Evolutionary conservation across 2,329 filamentous ascomycete species (phyloP).

Genomic region (Atkinsonella texensis): DNA sequence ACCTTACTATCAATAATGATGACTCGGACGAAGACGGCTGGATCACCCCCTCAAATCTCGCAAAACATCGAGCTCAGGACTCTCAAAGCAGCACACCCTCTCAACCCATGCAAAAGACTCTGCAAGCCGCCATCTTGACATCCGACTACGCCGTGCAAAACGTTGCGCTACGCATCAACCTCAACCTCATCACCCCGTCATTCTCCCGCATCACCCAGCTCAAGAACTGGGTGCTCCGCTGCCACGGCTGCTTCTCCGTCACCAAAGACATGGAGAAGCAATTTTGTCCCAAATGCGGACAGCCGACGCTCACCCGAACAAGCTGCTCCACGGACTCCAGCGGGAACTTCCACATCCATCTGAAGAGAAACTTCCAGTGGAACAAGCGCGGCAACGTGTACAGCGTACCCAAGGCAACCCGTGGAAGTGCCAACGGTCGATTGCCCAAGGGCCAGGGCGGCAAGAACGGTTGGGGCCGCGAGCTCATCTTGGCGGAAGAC

Average conservation of each 20-base stretch:
- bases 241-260: conserved; percentile 83
- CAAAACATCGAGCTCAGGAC: conserved; percentile 67
- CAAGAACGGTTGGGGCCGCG: conserved; percentile 74
- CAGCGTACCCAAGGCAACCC: conserved; percentile 81
- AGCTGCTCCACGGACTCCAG: conserved; percentile 72
- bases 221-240: conserved; percentile 81
- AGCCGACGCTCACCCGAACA: conserved; percentile 72
- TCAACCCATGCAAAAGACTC: conserved; percentile 45
- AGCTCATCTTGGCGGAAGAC: conserved; percentile 80
- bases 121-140: conserved; percentile 85
- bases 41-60: conserved; percentile 91
- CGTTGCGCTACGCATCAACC: conserved; percentile 85
- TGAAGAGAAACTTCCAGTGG: conserved; percentile 94
- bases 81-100: conserved; percentile 31
- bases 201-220: conserved; percentile 73
- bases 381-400: conserved; percentile 88
- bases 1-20: conserved; percentile 24
- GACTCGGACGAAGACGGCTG: conserved; percentile 55
- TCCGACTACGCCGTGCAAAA: conserved; percentile 98
- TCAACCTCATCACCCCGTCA: conserved; percentile 71
- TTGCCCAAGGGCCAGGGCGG: conserved; percentile 57
- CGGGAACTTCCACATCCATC: conserved; percentile 72
- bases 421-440: conserved; percentile 71
- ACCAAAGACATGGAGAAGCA: conserved; percentile 77
- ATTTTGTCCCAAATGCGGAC: conserved; percentile 87